These are phyloP conservation scores for Lyophyllum semitale DNA, from an alignment of 768 basidiomycete genomes.

Conservation along the genomic window DNA sequence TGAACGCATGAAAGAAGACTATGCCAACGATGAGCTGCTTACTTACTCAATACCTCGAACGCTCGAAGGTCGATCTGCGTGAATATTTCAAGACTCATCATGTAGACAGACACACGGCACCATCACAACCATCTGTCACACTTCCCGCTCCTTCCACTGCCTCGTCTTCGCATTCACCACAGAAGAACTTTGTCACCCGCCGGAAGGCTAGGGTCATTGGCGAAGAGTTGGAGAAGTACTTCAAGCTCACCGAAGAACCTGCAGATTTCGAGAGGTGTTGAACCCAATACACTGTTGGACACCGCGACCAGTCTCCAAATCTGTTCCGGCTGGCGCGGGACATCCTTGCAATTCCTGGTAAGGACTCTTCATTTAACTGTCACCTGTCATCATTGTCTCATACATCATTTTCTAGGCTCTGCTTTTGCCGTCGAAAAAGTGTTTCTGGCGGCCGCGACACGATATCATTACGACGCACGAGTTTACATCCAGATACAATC, in stretches of 20 bases:
- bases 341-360: too few relatives aligned
- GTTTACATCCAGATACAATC: conserved; percentile 15
- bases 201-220: neutral
- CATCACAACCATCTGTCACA: neutral
- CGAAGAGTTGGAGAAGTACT: neutral
- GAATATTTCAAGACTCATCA: too few relatives aligned
- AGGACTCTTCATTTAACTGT: too few relatives aligned
- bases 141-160: neutral
- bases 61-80: too few relatives aligned
- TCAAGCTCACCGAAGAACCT: neutral
- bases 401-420: conserved; percentile 6
- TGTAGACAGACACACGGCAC: too few relatives aligned
- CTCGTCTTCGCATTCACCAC: neutral
- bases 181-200: neutral
- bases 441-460: conserved; percentile 8
- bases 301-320: too few relatives aligned
- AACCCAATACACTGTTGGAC: neutral
- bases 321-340: too few relatives aligned
- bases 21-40: too few relatives aligned
- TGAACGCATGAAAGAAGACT: too few relatives aligned
- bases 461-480: conserved; percentile 13
- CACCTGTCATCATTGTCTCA: too few relatives aligned
- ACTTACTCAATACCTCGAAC: too few relatives aligned
- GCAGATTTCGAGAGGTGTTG: neutral
- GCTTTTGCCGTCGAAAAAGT: conserved; percentile 16